Base-by-base conservation (phyloP, 2,329 filamentous ascomycete genomes). In the Phaeosphaeria sp. region DNA sequence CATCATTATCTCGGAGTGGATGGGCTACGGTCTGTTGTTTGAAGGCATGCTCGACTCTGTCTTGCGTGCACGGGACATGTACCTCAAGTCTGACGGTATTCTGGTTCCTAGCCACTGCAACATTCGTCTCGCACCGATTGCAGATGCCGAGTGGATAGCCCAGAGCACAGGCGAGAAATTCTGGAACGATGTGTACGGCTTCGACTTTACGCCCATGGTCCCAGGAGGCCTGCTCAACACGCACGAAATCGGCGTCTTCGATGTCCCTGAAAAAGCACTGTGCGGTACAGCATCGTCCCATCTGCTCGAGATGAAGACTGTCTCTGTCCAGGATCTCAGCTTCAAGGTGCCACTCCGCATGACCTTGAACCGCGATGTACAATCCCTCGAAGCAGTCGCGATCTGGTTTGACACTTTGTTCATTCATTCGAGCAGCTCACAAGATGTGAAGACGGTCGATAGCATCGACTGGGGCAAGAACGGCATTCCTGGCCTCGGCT, bases 391-490 rank as follows among this genome's bases (percentile, higher is more conserved):
- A 72, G 94, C 92, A 4, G 96, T 93, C 76, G 83, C 92, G 15
- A 85, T 97, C 66, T 97, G 93, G 92, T 97, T 97, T 74, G 94
- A 98, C 75, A 94, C 90, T 22, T 95, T 95, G 82, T 97, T 97
- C 78, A 86, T 90, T 64, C 87, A 88, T 9, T 84, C 85, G 0
- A 61, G 63, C 25, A 67, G 68, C 52, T 50, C 58, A 2, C 65
- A 70, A 45, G 68, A 73, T 20, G 60, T 70, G 33, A 65, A 65
- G 40, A 56, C 60, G 59, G 81, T 81, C n/a, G 86, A 87, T 50
- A 86, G 88, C 0, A 81, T 87, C 54, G 82, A 85, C 3, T 93
- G 90, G 86, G 78, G 76, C 22, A 84, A 85, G 62, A 66, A 68
- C 80, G 82, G 70, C 69, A 80, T 82, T 30, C 86, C 77, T 36